These are phyloP conservation scores for Penicillium sumatraense DNA, from an alignment of 2,329 filamentous ascomycete genomes.

Conservation along the genomic window DNA sequence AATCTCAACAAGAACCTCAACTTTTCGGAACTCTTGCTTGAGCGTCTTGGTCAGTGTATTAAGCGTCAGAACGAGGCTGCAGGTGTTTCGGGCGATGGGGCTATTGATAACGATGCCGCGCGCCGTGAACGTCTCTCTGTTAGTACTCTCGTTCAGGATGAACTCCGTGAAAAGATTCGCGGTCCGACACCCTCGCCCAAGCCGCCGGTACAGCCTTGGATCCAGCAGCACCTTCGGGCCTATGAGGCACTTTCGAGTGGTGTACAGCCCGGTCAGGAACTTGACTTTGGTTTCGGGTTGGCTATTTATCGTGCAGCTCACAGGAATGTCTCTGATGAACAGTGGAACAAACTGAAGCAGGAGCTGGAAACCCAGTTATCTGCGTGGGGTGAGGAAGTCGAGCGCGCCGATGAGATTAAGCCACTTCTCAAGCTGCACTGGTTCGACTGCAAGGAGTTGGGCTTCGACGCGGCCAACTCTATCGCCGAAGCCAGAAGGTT, in stretches of 20 bases:
- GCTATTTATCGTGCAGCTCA: constrained; percentile 23
- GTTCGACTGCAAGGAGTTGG: constrained; percentile 25
- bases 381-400: constrained; percentile 19
- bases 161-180: constrained; percentile 12
- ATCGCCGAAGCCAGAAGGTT: constrained; percentile 6
- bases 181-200: constrained; percentile 3
- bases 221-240: constrained; percentile 8
- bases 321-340: constrained; percentile 10
- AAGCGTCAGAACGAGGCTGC: constrained; percentile 11
- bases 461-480: constrained; percentile 3
- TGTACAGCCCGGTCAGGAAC: not conserved
- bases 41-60: constrained; percentile 4
- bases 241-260: not conserved
- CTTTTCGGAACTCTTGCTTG: not conserved
- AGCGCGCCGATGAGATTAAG: constrained; percentile 18
- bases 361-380: constrained; percentile 21
- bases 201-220: constrained; percentile 12
- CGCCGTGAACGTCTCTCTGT: constrained; percentile 11
- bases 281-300: constrained; percentile 10
- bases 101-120: constrained; percentile 2
- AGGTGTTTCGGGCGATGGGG: constrained; percentile 4
- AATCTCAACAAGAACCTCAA: constrained; percentile 1
- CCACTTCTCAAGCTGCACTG: constrained; percentile 21
- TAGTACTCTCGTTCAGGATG: constrained; percentile 9
- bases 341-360: constrained; percentile 16